A percentile compares a stretch with the other conserved stretches of the same genome.
phyloP scores from a whole-genome alignment of 163 green algal genomes.

The Scenedesmus sp. region DNA sequence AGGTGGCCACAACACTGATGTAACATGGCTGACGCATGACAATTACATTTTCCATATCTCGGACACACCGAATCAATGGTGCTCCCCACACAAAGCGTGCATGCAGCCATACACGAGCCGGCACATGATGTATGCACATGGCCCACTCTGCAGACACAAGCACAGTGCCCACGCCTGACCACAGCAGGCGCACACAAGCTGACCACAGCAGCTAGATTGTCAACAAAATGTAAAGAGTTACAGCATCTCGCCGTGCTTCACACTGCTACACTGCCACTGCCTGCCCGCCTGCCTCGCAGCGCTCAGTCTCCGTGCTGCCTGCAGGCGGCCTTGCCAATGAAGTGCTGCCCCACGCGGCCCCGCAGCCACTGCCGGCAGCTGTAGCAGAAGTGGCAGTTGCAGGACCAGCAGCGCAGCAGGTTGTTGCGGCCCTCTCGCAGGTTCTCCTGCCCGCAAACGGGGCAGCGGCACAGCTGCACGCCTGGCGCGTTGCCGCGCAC shows the following conservation, averaged over 20 bases:
- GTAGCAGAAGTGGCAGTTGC: constrained; percentile 63
- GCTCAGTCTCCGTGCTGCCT: constrained; percentile 54
- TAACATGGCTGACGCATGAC: too few relatives aligned
- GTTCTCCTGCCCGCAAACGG: constrained; percentile 64
- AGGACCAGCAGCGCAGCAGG: constrained; percentile 58
- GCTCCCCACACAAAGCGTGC: too few relatives aligned
- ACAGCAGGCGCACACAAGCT: too few relatives aligned
- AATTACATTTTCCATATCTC: too few relatives aligned
- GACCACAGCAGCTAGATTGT: too few relatives aligned
- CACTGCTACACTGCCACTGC: neutral
- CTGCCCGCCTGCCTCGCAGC: neutral
- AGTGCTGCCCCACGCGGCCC: constrained; percentile 52
- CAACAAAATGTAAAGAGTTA: too few relatives aligned
- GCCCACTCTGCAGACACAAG: too few relatives aligned
- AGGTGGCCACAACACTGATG: neutral
- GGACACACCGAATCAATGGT: too few relatives aligned
- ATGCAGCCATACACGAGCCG: too few relatives aligned
- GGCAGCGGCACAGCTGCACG: constrained; percentile 42
- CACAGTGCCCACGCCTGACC: too few relatives aligned
- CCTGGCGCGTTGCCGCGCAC: neutral
- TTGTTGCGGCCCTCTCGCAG: constrained; percentile 59
- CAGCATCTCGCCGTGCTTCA: neutral
- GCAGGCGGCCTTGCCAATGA: constrained; percentile 52
- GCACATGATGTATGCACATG: too few relatives aligned
- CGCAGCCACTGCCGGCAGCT: constrained; percentile 58